Conservation (phyloP, 495 filamentous ascomycete species). For the Trichoderma reesei region DNA sequence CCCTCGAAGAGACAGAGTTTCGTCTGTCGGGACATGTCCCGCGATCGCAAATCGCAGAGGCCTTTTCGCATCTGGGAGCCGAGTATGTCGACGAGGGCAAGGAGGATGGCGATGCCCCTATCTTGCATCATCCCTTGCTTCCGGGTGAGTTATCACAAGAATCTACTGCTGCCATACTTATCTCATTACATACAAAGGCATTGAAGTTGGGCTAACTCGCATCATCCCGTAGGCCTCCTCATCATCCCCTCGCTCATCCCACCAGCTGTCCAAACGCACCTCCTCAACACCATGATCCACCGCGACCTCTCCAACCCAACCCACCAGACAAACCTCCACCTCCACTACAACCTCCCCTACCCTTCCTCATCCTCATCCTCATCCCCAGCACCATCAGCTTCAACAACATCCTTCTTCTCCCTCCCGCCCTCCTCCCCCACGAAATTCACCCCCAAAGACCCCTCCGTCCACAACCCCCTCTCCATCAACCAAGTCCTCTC, state of each 20-base stretch:
- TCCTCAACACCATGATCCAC: slow-evolving; percentile 65
- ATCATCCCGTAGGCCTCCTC: slow-evolving; percentile 48
- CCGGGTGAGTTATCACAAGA: slow-evolving; percentile 22
- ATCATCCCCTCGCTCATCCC: slow-evolving; percentile 67
- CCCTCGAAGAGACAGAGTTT: slow-evolving; percentile 18
- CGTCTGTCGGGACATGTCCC: slow-evolving; percentile 30
- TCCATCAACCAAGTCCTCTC: slow-evolving; percentile 54
- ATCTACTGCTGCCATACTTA: neutral
- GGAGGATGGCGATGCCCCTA: slow-evolving; percentile 31
- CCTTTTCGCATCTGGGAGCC: slow-evolving; percentile 28
- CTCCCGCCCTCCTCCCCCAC: slow-evolving; percentile 24
- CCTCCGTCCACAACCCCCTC: slow-evolving; percentile 57
- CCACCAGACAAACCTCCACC: slow-evolving; percentile 79
- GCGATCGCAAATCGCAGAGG: slow-evolving; percentile 22
- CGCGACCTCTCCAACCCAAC: slow-evolving; percentile 63
- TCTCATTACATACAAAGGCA: no score
- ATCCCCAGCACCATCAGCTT: neutral
- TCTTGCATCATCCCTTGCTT: slow-evolving; percentile 35
- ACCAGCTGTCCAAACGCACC: slow-evolving; percentile 49
- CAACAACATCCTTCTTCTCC: slow-evolving; percentile 36
- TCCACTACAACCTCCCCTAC: slow-evolving; percentile 72
- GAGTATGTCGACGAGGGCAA: slow-evolving; percentile 18
- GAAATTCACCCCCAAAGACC: slow-evolving; percentile 55
- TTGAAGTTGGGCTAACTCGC: neutral
- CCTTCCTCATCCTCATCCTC: slow-evolving; percentile 23